These are phyloP conservation scores for Quillaja saponaria DNA, from an alignment of 306 rosid species.

Conservation along the genomic window DNA sequence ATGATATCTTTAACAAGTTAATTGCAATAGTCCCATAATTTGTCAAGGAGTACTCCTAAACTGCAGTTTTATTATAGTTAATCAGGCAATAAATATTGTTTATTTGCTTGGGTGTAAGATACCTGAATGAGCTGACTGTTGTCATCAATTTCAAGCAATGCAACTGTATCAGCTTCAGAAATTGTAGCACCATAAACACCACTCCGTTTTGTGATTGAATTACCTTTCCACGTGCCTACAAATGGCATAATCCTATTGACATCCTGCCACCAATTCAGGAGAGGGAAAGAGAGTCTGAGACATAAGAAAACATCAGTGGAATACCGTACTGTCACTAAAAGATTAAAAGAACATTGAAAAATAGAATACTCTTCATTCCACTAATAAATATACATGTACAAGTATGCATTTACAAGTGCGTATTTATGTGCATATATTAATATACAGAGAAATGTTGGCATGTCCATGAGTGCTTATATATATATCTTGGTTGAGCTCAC, in stretches of 20 bases:
- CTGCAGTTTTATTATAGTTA: slow-evolving; percentile 14
- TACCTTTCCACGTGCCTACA: slow-evolving; percentile 94
- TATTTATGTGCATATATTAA: not conserved
- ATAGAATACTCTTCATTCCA: not conserved
- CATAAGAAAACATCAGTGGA: slow-evolving; percentile 6
- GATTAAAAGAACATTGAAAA: slow-evolving; percentile 5
- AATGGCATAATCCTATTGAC: slow-evolving; percentile 68
- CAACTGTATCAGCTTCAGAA: slow-evolving; percentile 65
- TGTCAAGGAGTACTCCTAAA: slow-evolving; percentile 10
- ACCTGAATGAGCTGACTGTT: slow-evolving; percentile 83
- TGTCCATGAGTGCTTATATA: no score
- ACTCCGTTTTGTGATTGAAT: slow-evolving; percentile 79
- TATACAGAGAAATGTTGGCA: no score
- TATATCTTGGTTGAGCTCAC: slow-evolving; percentile 37
- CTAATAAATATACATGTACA: not conserved
- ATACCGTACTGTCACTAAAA: slow-evolving; percentile 10
- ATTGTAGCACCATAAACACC: slow-evolving; percentile 95
- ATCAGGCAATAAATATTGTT: not conserved
- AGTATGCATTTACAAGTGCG: not conserved
- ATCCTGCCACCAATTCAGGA: slow-evolving; percentile 30
- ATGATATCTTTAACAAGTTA: not conserved
- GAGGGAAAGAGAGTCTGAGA: not conserved
- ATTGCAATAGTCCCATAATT: slow-evolving; percentile 11
- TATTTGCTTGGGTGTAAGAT: slow-evolving; percentile 27
- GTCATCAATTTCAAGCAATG: slow-evolving; percentile 62